A percentile compares a stretch with the other conserved stretches of the same genome.
These are phyloP conservation scores for Triticum monococcum DNA, from an alignment of 176 grass and related monocot genomes.

Conservation along the genomic window DNA sequence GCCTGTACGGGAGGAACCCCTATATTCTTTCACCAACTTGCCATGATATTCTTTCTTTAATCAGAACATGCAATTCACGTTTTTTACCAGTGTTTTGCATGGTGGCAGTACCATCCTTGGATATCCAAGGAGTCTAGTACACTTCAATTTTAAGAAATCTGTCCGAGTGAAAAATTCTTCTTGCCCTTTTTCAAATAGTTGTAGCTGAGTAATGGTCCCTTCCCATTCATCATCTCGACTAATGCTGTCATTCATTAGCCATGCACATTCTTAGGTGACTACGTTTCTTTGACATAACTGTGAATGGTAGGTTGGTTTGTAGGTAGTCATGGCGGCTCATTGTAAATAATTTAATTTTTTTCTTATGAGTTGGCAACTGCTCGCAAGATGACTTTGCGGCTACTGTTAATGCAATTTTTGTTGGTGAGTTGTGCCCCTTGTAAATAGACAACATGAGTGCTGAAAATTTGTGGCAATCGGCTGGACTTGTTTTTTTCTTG, in stretches of 20 bases:
- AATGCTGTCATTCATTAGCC: neutral
- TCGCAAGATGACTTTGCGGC: too few species aligned
- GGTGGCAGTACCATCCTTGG: too few species aligned
- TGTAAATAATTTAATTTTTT: neutral
- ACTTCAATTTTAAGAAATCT: neutral
- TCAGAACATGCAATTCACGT: neutral
- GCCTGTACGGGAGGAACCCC: neutral
- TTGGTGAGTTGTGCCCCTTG: neutral
- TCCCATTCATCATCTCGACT: neutral
- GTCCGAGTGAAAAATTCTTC: neutral
- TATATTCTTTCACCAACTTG: neutral
- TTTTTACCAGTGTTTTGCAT: neutral
- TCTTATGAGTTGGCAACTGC: neutral
- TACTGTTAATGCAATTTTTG: neutral
- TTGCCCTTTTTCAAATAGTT: neutral
- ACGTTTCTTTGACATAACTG: neutral
- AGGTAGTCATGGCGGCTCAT: too few species aligned
- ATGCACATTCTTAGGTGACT: neutral
- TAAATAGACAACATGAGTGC: constrained; percentile 8
- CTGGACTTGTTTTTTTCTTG: too few species aligned
- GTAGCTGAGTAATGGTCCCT: neutral
- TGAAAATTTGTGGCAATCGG: neutral
- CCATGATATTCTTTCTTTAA: too few species aligned
- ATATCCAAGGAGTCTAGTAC: too few species aligned
- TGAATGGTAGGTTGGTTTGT: too few species aligned